Evolutionary conservation across 306 rosid genomes (phyloP).

Genomic region (Castanospermum australe): DNA sequence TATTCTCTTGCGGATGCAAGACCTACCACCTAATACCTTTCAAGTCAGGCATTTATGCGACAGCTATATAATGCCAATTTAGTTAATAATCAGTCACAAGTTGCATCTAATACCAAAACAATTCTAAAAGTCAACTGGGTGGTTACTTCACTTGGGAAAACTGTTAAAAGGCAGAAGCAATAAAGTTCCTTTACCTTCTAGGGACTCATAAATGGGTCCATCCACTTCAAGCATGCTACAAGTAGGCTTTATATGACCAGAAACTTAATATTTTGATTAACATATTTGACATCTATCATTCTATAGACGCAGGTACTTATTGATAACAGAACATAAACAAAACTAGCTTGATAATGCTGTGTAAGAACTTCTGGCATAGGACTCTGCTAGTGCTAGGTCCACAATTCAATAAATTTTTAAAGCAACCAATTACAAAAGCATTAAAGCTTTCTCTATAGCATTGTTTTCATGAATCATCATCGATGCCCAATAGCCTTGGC

Average conservation of each 20-base stretch:
- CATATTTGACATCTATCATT: conserved; percentile 14
- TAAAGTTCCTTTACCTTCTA: conserved; percentile 21
- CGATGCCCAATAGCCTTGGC: not conserved
- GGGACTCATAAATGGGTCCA: conserved; percentile 25
- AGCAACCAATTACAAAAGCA: not conserved
- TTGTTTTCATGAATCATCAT: conserved; percentile 17
- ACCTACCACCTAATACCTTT: conserved; percentile 17
- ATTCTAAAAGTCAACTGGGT: conserved; percentile 14
- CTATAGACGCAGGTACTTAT: not conserved
- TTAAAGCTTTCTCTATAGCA: not conserved
- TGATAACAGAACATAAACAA: not conserved
- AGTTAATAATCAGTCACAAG: not conserved
- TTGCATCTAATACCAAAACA: not conserved
- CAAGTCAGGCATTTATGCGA: conserved; percentile 4
- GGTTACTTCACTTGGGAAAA: conserved; percentile 31
- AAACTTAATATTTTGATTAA: not conserved
- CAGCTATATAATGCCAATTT: conserved; percentile 15
- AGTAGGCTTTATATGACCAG: conserved; percentile 11
- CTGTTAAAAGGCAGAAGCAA: conserved; percentile 14
- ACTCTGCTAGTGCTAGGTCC: not conserved
- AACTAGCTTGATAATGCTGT: not conserved
- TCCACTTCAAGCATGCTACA: conserved; percentile 19
- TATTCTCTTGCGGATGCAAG: not conserved
- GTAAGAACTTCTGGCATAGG: not conserved
- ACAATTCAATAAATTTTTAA: not conserved